These are phyloP conservation scores for Letharia lupina DNA, from an alignment of 495 filamentous ascomycete species.

Conservation along the genomic window DNA sequence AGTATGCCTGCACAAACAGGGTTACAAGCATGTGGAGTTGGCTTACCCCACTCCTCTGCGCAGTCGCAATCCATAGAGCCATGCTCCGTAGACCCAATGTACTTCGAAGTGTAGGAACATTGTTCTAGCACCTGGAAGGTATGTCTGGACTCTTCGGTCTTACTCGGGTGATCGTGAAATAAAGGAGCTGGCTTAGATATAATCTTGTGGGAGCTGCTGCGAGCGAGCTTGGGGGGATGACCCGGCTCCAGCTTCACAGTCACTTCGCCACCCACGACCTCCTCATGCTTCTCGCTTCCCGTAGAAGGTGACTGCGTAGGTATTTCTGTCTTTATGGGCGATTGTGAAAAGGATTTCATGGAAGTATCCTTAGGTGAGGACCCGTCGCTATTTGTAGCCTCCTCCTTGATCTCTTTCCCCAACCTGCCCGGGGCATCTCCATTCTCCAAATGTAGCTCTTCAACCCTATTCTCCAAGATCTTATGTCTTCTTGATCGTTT, in stretches of 20 bases:
- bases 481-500: conserved; percentile 12
- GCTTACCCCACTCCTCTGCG: conserved; percentile 91
- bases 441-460: conserved; percentile 23
- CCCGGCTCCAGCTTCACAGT: conserved; percentile 57
- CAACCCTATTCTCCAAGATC: conserved; percentile 16
- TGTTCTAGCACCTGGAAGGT: conserved; percentile 74
- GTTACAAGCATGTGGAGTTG: neutral
- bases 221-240: conserved; percentile 62
- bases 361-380: conserved; percentile 23
- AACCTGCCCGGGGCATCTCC: conserved; percentile 7
- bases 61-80: conserved; percentile 88
- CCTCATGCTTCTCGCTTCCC: conserved; percentile 37
- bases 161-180: conserved; percentile 62
- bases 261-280: conserved; percentile 48
- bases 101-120: conserved; percentile 82
- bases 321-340: conserved; percentile 35
- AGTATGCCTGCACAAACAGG: conserved; percentile 7
- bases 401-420: conserved; percentile 15
- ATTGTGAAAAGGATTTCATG: conserved; percentile 31
- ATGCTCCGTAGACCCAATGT: conserved; percentile 84
- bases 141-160: conserved; percentile 61
- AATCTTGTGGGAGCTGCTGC: conserved; percentile 66
- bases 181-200: conserved; percentile 51
- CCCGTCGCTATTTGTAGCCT: conserved; percentile 21
- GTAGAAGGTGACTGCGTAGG: conserved; percentile 31